These are phyloP conservation scores for Rosellinia necatrix DNA, from an alignment of 2,329 filamentous ascomycete genomes.

Conservation along the genomic window DNA sequence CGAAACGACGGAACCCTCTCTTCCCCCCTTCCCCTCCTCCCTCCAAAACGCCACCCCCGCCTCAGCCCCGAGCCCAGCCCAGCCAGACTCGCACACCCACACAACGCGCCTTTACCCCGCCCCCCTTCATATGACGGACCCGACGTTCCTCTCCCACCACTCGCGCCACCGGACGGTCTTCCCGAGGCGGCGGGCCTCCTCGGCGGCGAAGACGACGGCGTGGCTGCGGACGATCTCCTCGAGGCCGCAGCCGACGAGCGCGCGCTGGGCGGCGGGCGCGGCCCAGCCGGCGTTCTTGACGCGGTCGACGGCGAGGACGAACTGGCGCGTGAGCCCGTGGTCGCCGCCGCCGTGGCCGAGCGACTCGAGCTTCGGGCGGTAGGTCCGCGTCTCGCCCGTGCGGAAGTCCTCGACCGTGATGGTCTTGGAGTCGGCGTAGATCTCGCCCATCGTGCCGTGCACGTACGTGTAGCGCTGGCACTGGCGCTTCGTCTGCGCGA, in stretches of 20 bases:
- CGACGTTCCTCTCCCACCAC: slow-evolving; percentile 72
- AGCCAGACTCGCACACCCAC: background rate
- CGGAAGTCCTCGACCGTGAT: slow-evolving; percentile 79
- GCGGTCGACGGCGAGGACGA: slow-evolving; percentile 78
- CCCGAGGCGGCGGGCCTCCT: slow-evolving; percentile 75
- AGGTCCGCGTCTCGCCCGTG: slow-evolving; percentile 57
- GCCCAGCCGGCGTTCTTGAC: slow-evolving; percentile 73
- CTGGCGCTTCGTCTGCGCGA: slow-evolving; percentile 83
- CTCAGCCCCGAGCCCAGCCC: too few relatives aligned
- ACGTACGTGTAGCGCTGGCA: slow-evolving; percentile 85
- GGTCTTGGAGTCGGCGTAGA: slow-evolving; percentile 78
- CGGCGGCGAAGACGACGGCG: slow-evolving; percentile 90
- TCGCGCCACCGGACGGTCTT: slow-evolving; percentile 74
- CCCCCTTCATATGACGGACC: too few relatives aligned
- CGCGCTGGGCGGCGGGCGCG: slow-evolving; percentile 72
- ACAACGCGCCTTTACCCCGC: too few relatives aligned
- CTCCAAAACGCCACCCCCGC: too few relatives aligned
- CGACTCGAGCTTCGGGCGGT: slow-evolving; percentile 64
- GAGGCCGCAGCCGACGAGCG: slow-evolving; percentile 78
- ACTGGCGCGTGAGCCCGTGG: slow-evolving; percentile 78
- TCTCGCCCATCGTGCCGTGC: slow-evolving; percentile 85
- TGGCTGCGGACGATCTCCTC: slow-evolving; percentile 90
- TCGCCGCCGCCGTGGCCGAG: slow-evolving; percentile 77
- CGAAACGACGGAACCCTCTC: too few relatives aligned
- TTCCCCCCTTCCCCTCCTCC: too few relatives aligned